Base-by-base conservation (phyloP, 177 flowering plant species). In the Tripterygium wilfordii region DNA sequence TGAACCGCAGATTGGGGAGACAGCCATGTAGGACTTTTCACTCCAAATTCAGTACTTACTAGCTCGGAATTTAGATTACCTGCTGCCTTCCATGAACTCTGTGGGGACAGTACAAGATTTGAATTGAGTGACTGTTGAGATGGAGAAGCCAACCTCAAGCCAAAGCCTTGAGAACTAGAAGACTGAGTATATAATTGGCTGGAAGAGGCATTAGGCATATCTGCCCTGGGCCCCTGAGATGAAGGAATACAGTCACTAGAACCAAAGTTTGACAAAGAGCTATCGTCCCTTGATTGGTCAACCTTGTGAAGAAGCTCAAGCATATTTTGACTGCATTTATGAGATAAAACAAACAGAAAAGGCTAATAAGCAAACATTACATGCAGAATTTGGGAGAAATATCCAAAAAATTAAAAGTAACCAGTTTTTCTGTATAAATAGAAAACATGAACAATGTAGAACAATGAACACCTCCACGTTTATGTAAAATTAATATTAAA, bases 101-200 rank as follows among this genome's bases (percentile, higher is more conserved):
- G 72, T 54, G 75, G 54, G 35, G 67, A 16, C 14, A 63, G 33
- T 42, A 48, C 67, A n/a, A n/a, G n/a, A 56, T 64, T 79, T 24
- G 71, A 32, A 53, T 53, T 32, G 16, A 75, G 58, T 21, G 61
- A 36, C 31, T 66, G 58, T 57, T 78, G 85, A 48, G 87, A 76
- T 33, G 96, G 87, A 58, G 83, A 82, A 44, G 68, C 83, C 59
- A 88, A 61, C 51, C 72, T 71, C 55, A 88, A 67, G 36, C 82
- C 83, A 78, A 73, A 80, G 42, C 81, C 80, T 55, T 82, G 86
- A 37, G 78, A 76, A 32, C 62, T 42, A 35, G 79, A 63, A 26
- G 72, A 67, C 38, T 70, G 83, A 48, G 54, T 74, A 48, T 61
- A 76, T 26, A 52, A 51, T 35, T 62, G 79, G 67, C 68, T 65